Evolutionary conservation across 192 early-diverging fungal genomes (phyloP), one percentile per base, ranked within the genome.

Genomic region (Coemansia sp.): DNA sequence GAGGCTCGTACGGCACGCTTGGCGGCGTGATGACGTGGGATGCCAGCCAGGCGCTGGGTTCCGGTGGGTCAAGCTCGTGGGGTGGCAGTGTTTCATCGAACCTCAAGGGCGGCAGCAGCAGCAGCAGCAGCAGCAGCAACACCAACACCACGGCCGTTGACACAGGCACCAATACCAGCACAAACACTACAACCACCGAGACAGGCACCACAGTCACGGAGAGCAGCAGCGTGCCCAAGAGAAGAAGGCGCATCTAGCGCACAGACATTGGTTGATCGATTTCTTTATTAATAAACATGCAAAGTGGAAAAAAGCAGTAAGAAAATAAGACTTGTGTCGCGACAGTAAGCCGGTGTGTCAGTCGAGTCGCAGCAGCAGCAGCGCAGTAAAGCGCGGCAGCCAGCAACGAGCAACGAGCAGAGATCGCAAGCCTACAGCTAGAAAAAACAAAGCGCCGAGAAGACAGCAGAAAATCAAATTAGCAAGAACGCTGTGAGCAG

Each of bases 21-120:
- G 89, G 86, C 30, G 89, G 89, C n/a, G 89, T 89, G 8, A 90
- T 90, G 89, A 84, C 86, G 52, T 90, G 89, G 87, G 75, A 83
- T 38, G 72, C 80, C 18, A 75, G 72, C 57, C 75, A 77, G 63
- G 75, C 77, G 40, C 61, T 80, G 29, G 64, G 61, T 16, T 31
- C 42, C 61, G 67, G 77, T 42, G 64, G 61, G 11, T 20, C 42
- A 52, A 68, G 77, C 50, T 45, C 52, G 1, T 80, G 77, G 77
- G 77, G 72, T 10, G 31, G 61, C 20, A 57, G 49, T 42, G 68
- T 80, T 22, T 80, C 77, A 12, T 58, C 72, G 6, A 64, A 60
- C 11, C 68, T 80, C 48, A 80, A 80, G 67, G 64, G 66, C 0
- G 58, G 57, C 25, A 36, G 34, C 1, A 12, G 30, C 32, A 64